phyloP scores from a whole-genome alignment of 768 basidiomycete species.

The Rossbeevera mucosa region DNA sequence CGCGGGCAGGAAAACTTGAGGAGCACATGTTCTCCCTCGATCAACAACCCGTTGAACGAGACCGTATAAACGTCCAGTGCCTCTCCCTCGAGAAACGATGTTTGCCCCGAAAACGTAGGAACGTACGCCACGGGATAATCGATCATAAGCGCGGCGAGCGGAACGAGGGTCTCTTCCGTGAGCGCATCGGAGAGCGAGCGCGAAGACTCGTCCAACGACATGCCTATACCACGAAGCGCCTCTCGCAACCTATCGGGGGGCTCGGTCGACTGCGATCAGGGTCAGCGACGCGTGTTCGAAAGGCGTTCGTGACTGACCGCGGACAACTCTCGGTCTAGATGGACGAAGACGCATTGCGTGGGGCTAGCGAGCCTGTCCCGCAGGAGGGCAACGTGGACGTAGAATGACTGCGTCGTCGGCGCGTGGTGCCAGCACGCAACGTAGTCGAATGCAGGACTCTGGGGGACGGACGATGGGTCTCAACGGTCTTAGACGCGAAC shows the following conservation, averaged over 20 bases:
- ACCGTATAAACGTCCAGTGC: constrained; percentile 49
- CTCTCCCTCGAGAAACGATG: constrained; percentile 41
- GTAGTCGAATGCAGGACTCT: constrained; percentile 33
- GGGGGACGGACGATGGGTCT: not conserved
- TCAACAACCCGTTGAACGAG: constrained; percentile 5
- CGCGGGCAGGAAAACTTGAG: constrained; percentile 59
- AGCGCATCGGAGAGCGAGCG: constrained; percentile 29
- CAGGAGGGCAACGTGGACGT: constrained; percentile 40
- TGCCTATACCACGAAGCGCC: constrained; percentile 10
- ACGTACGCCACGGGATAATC: constrained; percentile 59
- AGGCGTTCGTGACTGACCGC: constrained; percentile 15
- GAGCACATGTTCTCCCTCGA: constrained; percentile 32
- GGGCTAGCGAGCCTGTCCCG: constrained; percentile 3
- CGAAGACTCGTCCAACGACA: constrained; percentile 11
- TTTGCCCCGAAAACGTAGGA: constrained; percentile 37
- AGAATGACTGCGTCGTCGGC: constrained; percentile 48
- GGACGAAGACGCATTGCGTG: constrained; percentile 16
- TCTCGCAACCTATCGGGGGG: constrained; percentile 11
- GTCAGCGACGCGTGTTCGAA: not conserved
- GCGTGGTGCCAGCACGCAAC: constrained; percentile 46
- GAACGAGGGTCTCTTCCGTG: constrained; percentile 33
- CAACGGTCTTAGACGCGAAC: not conserved
- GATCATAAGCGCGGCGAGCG: constrained; percentile 55
- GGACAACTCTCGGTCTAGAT: constrained; percentile 12
- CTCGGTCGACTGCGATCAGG: constrained; percentile 11